A percentile compares a stretch with the other conserved stretches of the same genome.
Conservation (phyloP, 805 yeast genomes). For the Metschnikowia gelsemii region DNA sequence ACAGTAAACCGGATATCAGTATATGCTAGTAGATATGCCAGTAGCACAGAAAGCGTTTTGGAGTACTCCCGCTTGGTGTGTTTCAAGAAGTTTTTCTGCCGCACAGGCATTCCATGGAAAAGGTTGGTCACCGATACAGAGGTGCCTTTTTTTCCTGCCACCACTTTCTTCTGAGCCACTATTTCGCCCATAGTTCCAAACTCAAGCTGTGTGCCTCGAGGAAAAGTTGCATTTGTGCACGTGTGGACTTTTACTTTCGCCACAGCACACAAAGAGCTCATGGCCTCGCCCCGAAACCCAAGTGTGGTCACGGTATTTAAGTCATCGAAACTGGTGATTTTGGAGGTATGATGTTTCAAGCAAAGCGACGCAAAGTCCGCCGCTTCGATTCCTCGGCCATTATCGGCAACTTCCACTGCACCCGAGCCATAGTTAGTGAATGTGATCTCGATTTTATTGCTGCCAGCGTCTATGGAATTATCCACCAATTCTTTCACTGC, state of each 20-base stretch:
- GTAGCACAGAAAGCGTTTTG: slow-evolving; percentile 62
- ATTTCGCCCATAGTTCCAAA: slow-evolving; percentile 59
- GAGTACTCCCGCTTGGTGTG: slow-evolving; percentile 70
- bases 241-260: slow-evolving; percentile 49
- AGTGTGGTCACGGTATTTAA: slow-evolving; percentile 50
- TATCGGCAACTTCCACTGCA: slow-evolving; percentile 63
- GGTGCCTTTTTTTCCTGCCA: slow-evolving; percentile 68
- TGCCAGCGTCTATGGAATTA: slow-evolving; percentile 78
- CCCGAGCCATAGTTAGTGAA: slow-evolving; percentile 74
- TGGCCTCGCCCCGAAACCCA: slow-evolving; percentile 83
- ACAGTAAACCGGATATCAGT: slow-evolving; percentile 60
- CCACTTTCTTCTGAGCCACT: slow-evolving; percentile 28
- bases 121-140: slow-evolving; percentile 54
- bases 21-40: slow-evolving; percentile 63
- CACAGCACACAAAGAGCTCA: slow-evolving; percentile 65
- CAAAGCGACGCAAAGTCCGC: slow-evolving; percentile 56
- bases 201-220: slow-evolving; percentile 55
- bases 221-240: slow-evolving; percentile 46
- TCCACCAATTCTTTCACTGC: slow-evolving; percentile 86
- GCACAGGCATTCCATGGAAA: slow-evolving; percentile 75
- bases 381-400: slow-evolving; percentile 62
- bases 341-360: slow-evolving; percentile 66
- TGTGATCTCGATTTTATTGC: slow-evolving; percentile 63
- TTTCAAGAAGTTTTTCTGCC: slow-evolving; percentile 69
- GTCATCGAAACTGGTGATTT: slow-evolving; percentile 56